Evolutionary conservation across 2,329 filamentous ascomycete genomes (phyloP).

Genomic region (Epichloe hybrida): DNA sequence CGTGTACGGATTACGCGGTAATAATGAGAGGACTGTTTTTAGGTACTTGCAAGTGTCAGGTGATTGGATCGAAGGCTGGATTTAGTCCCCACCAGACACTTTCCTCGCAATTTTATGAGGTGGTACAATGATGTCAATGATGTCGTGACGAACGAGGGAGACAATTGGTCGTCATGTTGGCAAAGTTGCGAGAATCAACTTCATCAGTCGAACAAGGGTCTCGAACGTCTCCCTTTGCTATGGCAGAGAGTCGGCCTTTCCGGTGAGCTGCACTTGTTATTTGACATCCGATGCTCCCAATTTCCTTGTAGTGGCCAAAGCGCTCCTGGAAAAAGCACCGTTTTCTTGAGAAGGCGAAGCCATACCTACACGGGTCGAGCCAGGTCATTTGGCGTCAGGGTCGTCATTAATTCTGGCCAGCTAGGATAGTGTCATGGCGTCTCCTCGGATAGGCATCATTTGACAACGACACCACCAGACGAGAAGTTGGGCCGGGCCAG

Average conservation of each 20-base stretch:
- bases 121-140: neutral
- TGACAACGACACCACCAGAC: no score
- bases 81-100: neutral
- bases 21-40: neutral
- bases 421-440: neutral
- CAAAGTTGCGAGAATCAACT: neutral
- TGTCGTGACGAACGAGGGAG: neutral
- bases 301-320: neutral
- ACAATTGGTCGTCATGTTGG: neutral
- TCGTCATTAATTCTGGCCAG: no score
- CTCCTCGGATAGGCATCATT: no score
- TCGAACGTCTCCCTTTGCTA: no score
- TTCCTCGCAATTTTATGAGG: neutral
- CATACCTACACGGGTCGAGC: neutral
- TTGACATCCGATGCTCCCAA: neutral
- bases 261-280: neutral
- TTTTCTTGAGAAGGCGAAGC: neutral
- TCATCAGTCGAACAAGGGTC: neutral
- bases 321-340: neutral
- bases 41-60: neutral
- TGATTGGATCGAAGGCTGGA: conserved; percentile 1
- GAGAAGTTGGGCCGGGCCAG: no score
- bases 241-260: neutral
- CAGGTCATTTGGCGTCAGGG: no score
- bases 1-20: neutral